Evolutionary conservation across 2,329 filamentous ascomycete genomes (phyloP).

Genomic region (Sclerotinia borealis): DNA sequence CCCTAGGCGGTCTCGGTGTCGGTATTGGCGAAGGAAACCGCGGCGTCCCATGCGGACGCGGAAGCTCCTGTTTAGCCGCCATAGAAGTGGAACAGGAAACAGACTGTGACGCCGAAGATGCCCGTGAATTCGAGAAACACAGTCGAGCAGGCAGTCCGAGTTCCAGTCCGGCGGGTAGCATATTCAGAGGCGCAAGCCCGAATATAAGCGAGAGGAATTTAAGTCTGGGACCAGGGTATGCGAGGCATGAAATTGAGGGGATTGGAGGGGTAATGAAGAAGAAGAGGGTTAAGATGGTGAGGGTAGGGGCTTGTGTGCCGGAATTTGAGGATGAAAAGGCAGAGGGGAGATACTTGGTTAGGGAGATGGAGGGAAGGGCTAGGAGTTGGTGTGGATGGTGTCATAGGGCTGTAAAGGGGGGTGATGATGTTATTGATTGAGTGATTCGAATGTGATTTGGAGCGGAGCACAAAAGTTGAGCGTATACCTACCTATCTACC

Average conservation of each 20-base stretch:
- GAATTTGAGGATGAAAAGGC: conserved; percentile 76
- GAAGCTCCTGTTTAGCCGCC: conserved; percentile 66
- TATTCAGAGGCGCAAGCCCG: conserved; percentile 8
- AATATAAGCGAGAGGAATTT: conserved; percentile 19
- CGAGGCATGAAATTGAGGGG: conserved; percentile 82
- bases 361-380: conserved; percentile 62
- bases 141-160: conserved; percentile 20
- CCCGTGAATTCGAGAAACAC: conserved; percentile 32
- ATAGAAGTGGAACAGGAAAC: conserved; percentile 76
- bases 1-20: conserved; percentile 73
- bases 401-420: conserved; percentile 62
- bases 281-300: conserved; percentile 76
- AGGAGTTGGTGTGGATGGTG: conserved; percentile 95
- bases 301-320: conserved; percentile 76
- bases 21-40: conserved; percentile 85
- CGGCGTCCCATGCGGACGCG: conserved; percentile 82
- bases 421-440: conserved; percentile 36
- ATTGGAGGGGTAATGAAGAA: conserved; percentile 84
- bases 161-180: conserved; percentile 18
- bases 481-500: too few relatives aligned
- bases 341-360: conserved; percentile 56
- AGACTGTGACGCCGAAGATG: conserved; percentile 77
- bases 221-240: conserved; percentile 62
- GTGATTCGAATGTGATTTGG: neutral
- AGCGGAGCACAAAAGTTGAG: neutral